Percentiles rank a stretch among this genome's conserved stretches.
Conservation (phyloP, 1,139 yeast genomes). For the Kodamaea anthophila region DNA sequence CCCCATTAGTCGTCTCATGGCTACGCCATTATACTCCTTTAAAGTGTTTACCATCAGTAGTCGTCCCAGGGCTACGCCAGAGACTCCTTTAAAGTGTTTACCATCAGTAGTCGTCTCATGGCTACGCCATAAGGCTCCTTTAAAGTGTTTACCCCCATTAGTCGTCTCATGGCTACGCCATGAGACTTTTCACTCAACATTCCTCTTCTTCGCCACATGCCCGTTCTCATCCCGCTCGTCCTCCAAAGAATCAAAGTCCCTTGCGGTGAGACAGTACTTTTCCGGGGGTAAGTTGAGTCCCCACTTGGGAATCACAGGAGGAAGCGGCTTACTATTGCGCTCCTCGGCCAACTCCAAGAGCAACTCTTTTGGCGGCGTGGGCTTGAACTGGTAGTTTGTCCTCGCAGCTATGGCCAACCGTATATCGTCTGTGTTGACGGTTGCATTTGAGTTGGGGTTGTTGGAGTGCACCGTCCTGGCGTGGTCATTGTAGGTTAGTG, state of each 20-base stretch:
- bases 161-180: too few species aligned
- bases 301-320: slow-evolving; percentile 88
- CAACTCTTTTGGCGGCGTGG: slow-evolving; percentile 91
- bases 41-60: too few species aligned
- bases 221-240: slow-evolving; percentile 29
- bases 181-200: too few species aligned
- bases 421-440: slow-evolving; percentile 79
- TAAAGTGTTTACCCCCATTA: too few species aligned
- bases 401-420: slow-evolving; percentile 90
- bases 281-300: slow-evolving; percentile 96
- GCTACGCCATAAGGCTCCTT: too few species aligned
- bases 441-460: slow-evolving; percentile 36
- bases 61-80: too few species aligned
- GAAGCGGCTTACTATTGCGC: slow-evolving; percentile 81
- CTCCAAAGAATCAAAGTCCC: slow-evolving; percentile 54
- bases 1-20: too few species aligned
- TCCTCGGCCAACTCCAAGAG: slow-evolving; percentile 87
- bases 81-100: too few species aligned
- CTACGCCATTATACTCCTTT: too few species aligned
- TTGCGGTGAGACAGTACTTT: slow-evolving; percentile 86
- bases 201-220: too few species aligned
- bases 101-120: too few species aligned
- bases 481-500: slow-evolving; percentile 82
- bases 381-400: slow-evolving; percentile 91
- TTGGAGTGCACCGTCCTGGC: slow-evolving; percentile 39